Evolutionary conservation across 2,329 filamentous ascomycete genomes (phyloP).

Genomic region (Trichophaea hybrida): DNA sequence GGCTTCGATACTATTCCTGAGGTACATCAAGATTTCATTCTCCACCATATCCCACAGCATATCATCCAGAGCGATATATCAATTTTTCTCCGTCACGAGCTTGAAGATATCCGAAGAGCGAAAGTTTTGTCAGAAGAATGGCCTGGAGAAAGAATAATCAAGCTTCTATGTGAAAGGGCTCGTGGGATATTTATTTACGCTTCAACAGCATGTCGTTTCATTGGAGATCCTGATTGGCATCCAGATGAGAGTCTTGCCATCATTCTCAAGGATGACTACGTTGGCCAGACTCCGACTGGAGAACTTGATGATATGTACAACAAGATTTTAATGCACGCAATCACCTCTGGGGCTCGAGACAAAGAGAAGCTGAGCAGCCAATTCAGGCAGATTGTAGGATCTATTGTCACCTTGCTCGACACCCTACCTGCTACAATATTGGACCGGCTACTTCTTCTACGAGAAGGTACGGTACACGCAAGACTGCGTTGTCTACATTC

Average conservation of each 20-base stretch:
- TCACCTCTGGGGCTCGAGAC: not conserved
- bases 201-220: conserved; percentile 27
- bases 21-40: conserved; percentile 9
- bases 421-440: conserved; percentile 24
- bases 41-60: conserved; percentile 9
- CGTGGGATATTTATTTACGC: conserved; percentile 27
- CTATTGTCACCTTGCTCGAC: conserved; percentile 20
- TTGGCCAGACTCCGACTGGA: not conserved
- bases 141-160: conserved; percentile 15
- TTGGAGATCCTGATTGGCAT: conserved; percentile 12
- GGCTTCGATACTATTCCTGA: conserved; percentile 15
- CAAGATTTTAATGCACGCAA: not conserved
- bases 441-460: too few relatives aligned
- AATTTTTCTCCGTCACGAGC: conserved; percentile 19
- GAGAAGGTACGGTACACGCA: conserved; percentile 12
- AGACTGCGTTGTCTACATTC: conserved; percentile 23
- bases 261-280: too few relatives aligned
- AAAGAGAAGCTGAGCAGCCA: not conserved
- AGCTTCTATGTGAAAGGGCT: conserved; percentile 20
- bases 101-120: conserved; percentile 14
- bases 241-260: conserved; percentile 4
- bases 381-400: conserved; percentile 14
- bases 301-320: not conserved
- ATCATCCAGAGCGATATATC: conserved; percentile 28
- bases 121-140: conserved; percentile 1